Conservation (phyloP, 495 filamentous ascomycete genomes). For the Emericellopsis terricola region DNA sequence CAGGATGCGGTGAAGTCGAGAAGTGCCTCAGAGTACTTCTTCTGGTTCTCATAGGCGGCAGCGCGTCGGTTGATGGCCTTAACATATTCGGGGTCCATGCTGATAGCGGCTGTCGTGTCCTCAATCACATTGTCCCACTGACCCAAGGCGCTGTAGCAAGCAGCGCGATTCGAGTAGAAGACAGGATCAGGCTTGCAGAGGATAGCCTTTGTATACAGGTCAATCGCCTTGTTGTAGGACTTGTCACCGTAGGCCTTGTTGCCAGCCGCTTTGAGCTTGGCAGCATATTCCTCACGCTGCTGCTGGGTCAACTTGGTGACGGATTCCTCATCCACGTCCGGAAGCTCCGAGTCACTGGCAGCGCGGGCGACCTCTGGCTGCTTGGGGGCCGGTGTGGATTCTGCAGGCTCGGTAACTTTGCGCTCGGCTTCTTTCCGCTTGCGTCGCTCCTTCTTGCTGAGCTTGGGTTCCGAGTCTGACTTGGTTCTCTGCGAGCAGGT, state of each 20-base stretch:
- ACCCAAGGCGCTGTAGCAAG: conserved; percentile 83
- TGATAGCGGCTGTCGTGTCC: conserved; percentile 87
- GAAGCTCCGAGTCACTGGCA: conserved; percentile 58
- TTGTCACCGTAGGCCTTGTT: conserved; percentile 93
- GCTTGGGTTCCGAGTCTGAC: conserved; percentile 17
- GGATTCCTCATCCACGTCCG: conserved; percentile 65
- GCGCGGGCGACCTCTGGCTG: conserved; percentile 32
- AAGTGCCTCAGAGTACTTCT: conserved; percentile 81
- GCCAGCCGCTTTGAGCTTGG: conserved; percentile 81
- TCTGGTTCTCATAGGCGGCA: conserved; percentile 86
- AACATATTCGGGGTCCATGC: conserved; percentile 84
- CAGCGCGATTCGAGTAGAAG: conserved; percentile 96
- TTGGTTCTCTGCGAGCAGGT: conserved; percentile 8
- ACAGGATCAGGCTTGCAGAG: conserved; percentile 94
- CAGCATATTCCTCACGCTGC: conserved; percentile 67
- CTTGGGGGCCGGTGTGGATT: conserved; percentile 10
- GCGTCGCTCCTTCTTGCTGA: conserved; percentile 36
- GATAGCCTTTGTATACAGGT: conserved; percentile 87
- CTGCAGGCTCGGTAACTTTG: conserved; percentile 33
- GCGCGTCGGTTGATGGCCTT: conserved; percentile 94
- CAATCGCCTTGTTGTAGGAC: conserved; percentile 80
- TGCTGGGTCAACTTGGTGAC: conserved; percentile 52
- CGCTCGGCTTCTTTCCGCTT: conserved; percentile 58
- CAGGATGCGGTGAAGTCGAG: conserved; percentile 97
- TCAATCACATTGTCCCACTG: conserved; percentile 95